These are phyloP conservation scores for Astrothelium subdiscretum DNA, from an alignment of 495 filamentous ascomycete species.

Conservation along the genomic window DNA sequence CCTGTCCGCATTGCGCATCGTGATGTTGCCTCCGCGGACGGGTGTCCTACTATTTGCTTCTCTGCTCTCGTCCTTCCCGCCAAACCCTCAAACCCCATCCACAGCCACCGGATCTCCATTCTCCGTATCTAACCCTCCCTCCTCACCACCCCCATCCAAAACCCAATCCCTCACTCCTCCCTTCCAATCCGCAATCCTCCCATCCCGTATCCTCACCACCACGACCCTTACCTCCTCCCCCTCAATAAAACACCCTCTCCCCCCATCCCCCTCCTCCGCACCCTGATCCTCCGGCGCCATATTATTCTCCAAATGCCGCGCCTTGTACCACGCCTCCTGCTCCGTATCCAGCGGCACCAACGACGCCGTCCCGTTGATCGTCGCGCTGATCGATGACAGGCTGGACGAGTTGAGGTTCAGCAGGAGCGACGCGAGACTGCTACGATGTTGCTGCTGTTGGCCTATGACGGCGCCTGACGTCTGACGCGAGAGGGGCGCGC, in stretches of 20 bases:
- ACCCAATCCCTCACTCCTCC: constrained; percentile 28
- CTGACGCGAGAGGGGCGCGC: not conserved
- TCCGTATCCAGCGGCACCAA: constrained; percentile 60
- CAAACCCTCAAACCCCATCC: constrained; percentile 9
- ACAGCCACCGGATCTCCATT: constrained; percentile 4
- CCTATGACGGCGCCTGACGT: constrained; percentile 36
- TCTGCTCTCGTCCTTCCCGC: not conserved
- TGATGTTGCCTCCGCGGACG: no score
- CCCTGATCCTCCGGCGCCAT: constrained; percentile 29
- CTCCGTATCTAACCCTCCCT: not conserved
- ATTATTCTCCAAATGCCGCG: constrained; percentile 81
- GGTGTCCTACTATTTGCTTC: no score
- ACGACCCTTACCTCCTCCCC: constrained; percentile 30
- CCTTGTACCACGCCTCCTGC: constrained; percentile 71
- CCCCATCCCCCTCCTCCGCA: constrained; percentile 24
- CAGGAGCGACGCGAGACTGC: constrained; percentile 67
- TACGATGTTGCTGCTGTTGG: constrained; percentile 42
- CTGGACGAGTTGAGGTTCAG: constrained; percentile 82
- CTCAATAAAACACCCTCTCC: constrained; percentile 28
- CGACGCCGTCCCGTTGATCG: constrained; percentile 73
- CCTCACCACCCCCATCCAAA: constrained; percentile 6
- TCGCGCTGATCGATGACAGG: constrained; percentile 81
- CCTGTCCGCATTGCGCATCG: not conserved
- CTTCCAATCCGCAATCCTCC: constrained; percentile 32
- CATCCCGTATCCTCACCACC: constrained; percentile 30